Percentiles rank a stretch among this genome's conserved stretches.
Conservation (phyloP, 345 rosid genomes). For the Euclidium syriacum region DNA sequence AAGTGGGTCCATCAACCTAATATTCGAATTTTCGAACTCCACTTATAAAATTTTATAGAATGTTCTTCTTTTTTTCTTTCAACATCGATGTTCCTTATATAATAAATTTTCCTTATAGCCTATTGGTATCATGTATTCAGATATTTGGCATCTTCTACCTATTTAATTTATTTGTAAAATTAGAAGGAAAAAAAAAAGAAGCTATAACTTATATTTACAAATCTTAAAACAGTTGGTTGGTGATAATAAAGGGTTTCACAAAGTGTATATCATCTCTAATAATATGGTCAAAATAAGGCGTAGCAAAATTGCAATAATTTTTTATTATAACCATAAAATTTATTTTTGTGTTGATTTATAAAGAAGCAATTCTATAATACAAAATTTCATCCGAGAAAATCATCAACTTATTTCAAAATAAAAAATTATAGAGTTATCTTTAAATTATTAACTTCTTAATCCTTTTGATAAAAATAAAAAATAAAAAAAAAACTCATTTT, state of each 20-base stretch:
- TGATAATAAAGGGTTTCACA: background rate
- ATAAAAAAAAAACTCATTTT: background rate
- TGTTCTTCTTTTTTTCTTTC: constrained; percentile 18
- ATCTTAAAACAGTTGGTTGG: background rate
- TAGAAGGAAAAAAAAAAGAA: background rate
- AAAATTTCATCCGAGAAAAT: background rate
- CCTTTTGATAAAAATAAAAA: too few species aligned
- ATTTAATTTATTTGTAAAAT: background rate
- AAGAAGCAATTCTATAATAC: background rate
- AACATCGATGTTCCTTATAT: constrained; percentile 12
- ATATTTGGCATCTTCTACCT: constrained; percentile 11
- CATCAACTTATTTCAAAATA: background rate
- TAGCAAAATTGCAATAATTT: background rate
- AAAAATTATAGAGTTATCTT: too few species aligned
- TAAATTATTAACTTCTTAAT: background rate
- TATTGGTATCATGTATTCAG: constrained; percentile 1
- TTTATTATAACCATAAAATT: background rate
- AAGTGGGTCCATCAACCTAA: constrained; percentile 27
- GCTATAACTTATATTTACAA: background rate
- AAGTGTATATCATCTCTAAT: background rate
- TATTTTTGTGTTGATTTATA: background rate
- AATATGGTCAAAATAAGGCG: background rate
- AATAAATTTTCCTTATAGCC: background rate
- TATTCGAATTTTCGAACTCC: constrained; percentile 26
- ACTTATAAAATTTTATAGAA: constrained; percentile 12